Conservation (phyloP, 495 filamentous ascomycete species). For the Tuber melanosporum region DNA sequence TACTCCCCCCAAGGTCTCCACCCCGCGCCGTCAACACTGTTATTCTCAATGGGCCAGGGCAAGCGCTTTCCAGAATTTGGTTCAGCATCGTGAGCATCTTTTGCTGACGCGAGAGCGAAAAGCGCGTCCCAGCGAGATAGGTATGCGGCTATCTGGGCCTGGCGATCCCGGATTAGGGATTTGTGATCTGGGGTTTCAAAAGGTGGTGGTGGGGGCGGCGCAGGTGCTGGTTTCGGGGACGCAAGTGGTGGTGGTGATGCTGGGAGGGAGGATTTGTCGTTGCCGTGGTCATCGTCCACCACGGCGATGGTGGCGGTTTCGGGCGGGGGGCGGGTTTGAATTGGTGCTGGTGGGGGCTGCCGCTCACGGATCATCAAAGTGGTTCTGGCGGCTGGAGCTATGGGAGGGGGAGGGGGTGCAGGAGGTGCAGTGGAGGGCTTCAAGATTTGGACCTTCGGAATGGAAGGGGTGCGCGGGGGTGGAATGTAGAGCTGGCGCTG, state of each 20-base stretch:
- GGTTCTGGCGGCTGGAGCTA: neutral
- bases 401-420: neutral
- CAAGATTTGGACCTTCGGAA: neutral
- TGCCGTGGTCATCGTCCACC: neutral
- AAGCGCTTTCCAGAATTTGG: neutral
- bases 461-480: neutral
- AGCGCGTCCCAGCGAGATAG: neutral
- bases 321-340: neutral
- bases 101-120: neutral
- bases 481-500: neutral
- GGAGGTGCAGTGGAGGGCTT: neutral
- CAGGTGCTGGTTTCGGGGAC: neutral
- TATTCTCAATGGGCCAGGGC: neutral
- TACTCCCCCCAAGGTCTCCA: constrained; percentile 1
- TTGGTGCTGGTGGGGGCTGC: neutral
- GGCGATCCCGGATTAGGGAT: neutral
- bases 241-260: neutral
- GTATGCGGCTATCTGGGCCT: neutral
- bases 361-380: neutral
- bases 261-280: neutral
- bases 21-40: neutral
- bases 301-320: neutral
- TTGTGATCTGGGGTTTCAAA: neutral
- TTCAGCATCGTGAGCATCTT: neutral
- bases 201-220: neutral